Evolutionary conservation across 768 basidiomycete genomes (phyloP).

Genomic region (Hysterangium stoloniferum): DNA sequence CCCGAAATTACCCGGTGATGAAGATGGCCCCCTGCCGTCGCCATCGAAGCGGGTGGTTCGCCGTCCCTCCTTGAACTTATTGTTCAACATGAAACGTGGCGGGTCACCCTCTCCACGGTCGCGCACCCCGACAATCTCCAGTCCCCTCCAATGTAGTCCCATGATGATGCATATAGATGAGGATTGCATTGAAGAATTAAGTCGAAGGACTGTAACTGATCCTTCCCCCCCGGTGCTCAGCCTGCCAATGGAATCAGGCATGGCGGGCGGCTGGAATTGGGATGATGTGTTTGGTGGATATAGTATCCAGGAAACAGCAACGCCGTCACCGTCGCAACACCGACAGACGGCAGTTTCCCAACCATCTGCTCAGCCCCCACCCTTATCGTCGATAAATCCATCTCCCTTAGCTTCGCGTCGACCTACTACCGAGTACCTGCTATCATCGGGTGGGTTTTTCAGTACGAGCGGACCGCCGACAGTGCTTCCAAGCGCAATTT

Average conservation of each 20-base stretch:
- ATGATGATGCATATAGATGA: not conserved
- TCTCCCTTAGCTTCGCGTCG: not conserved
- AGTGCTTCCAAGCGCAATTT: not conserved
- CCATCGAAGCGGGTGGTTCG: slow-evolving; percentile 10
- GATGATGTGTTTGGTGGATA: slow-evolving; percentile 7
- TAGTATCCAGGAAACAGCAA: slow-evolving; percentile 4
- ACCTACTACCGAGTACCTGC: slow-evolving; percentile 1
- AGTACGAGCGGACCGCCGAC: not conserved
- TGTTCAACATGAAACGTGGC: slow-evolving; percentile 5
- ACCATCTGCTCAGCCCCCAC: not conserved
- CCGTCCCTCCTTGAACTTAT: slow-evolving; percentile 2
- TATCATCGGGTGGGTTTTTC: slow-evolving; percentile 4
- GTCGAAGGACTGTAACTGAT: not conserved
- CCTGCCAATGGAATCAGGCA: slow-evolving; percentile 4
- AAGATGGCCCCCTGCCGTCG: not conserved
- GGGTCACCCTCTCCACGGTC: slow-evolving; percentile 13
- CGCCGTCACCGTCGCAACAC: slow-evolving; percentile 9
- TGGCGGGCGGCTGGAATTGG: slow-evolving; percentile 7
- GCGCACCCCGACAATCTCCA: slow-evolving; percentile 12
- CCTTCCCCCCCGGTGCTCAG: slow-evolving; percentile 9
- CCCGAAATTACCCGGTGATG: slow-evolving; percentile 9
- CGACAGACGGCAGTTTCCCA: slow-evolving; percentile 6
- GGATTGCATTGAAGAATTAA: not conserved
- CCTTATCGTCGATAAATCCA: not conserved
- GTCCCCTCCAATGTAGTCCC: not conserved